Percentiles rank a stretch among this genome's conserved stretches.
Evolutionary conservation across 257 asterid species (phyloP).

Genomic region (Haberlea rhodopensis): DNA sequence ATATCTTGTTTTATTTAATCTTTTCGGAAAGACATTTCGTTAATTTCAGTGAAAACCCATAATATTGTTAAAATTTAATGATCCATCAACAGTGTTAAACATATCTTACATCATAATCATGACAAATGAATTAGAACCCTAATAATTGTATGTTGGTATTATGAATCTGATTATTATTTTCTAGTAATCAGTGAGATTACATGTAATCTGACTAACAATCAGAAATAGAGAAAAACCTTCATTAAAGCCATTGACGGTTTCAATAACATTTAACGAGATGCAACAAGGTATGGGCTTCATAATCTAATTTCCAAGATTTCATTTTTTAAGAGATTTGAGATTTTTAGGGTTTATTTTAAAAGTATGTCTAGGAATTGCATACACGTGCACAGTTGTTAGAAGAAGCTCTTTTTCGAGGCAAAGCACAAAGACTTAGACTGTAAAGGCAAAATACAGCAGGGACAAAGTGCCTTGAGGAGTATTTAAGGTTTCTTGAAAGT

Average conservation of each 20-base stretch:
- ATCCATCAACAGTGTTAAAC: not conserved
- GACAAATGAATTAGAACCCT: not conserved
- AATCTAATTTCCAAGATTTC: constrained; percentile 13
- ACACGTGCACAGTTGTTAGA: constrained; percentile 47
- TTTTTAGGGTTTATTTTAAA: not conserved
- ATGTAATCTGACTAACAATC: constrained; percentile 16
- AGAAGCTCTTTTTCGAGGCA: constrained; percentile 46
- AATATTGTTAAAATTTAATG: not conserved
- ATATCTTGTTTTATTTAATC: no score
- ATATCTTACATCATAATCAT: not conserved
- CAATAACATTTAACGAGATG: constrained; percentile 28
- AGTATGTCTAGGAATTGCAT: constrained; percentile 14
- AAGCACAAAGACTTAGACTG: constrained; percentile 29
- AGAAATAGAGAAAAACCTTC: constrained; percentile 23
- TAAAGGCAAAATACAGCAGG: constrained; percentile 31
- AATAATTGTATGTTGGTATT: not conserved
- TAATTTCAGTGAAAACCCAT: not conserved
- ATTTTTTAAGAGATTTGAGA: not conserved
- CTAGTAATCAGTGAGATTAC: constrained; percentile 26
- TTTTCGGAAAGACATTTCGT: no score
- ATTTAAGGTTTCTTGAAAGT: constrained; percentile 38
- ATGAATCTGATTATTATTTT: not conserved
- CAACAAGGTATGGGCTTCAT: constrained; percentile 33
- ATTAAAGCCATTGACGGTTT: constrained; percentile 35
- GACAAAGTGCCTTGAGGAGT: constrained; percentile 38